phyloP scores from a whole-genome alignment of 2,329 filamentous ascomycete genomes.

The Talaromyces funiculosus region DNA sequence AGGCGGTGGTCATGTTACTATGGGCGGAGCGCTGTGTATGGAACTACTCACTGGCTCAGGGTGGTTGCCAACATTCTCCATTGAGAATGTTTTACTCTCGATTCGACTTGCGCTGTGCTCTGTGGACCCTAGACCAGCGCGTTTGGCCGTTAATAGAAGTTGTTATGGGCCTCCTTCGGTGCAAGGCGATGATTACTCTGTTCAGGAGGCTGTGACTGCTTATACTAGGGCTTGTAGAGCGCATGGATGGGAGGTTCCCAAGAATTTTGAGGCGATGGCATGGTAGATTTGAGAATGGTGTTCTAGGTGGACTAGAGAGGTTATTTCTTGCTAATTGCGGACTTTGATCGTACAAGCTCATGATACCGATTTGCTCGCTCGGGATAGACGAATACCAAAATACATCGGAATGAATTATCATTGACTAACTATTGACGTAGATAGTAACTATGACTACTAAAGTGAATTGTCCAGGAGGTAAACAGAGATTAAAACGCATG shows the following conservation, averaged over 20 bases:
- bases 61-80: slow-evolving; percentile 66
- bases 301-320: background rate
- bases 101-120: slow-evolving; percentile 70
- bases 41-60: slow-evolving; percentile 77
- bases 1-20: slow-evolving; percentile 80
- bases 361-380: background rate
- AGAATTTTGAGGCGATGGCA: slow-evolving; percentile 50
- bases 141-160: slow-evolving; percentile 44
- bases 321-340: background rate
- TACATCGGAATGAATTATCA: background rate
- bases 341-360: background rate
- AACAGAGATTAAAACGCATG: background rate
- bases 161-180: background rate
- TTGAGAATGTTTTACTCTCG: slow-evolving; percentile 76
- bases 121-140: slow-evolving; percentile 63
- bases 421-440: background rate
- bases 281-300: slow-evolving; percentile 3
- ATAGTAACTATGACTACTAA: background rate
- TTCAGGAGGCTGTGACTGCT: slow-evolving; percentile 66
- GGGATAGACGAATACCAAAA: background rate
- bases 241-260: slow-evolving; percentile 70
- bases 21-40: slow-evolving; percentile 79
- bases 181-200: slow-evolving; percentile 52
- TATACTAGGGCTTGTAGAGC: slow-evolving; percentile 61
- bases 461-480: background rate